Evolutionary conservation across 1,284 basidiomycete species (phyloP).

Genomic region (Pisolithus thermaeus): DNA sequence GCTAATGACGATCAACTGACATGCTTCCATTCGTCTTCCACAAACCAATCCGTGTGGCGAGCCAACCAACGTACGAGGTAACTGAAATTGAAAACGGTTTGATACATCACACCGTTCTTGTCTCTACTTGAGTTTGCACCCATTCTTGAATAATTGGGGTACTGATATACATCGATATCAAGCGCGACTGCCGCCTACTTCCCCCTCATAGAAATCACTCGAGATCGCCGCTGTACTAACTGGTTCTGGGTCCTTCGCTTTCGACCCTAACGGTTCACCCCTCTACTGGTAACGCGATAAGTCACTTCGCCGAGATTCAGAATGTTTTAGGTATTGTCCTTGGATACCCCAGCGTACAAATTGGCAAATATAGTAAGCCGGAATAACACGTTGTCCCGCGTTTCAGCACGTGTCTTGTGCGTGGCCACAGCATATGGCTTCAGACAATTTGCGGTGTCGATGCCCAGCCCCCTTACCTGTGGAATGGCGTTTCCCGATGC

Average conservation of each 20-base stretch:
- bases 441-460: conserved; percentile 3
- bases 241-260: not conserved
- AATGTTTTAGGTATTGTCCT: not conserved
- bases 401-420: conserved; percentile 14
- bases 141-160: not conserved
- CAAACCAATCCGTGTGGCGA: no score
- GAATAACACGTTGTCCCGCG: not conserved
- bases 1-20: not conserved
- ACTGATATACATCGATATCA: not conserved
- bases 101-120: not conserved
- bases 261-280: not conserved
- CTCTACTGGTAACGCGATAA: not conserved
- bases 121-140: not conserved
- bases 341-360: not conserved
- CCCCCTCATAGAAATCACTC: not conserved
- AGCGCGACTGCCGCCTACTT: not conserved
- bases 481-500: not conserved
- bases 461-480: conserved; percentile 11
- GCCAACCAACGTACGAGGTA: not conserved
- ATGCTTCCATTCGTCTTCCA: no score
- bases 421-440: conserved; percentile 9
- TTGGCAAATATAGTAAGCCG: not conserved
- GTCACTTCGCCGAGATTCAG: not conserved
- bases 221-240: not conserved
- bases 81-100: not conserved